Percentiles rank a stretch among this genome's conserved stretches.
Conservation (phyloP, 1,284 basidiomycete genomes). For the Trametes polyzona region DNA sequence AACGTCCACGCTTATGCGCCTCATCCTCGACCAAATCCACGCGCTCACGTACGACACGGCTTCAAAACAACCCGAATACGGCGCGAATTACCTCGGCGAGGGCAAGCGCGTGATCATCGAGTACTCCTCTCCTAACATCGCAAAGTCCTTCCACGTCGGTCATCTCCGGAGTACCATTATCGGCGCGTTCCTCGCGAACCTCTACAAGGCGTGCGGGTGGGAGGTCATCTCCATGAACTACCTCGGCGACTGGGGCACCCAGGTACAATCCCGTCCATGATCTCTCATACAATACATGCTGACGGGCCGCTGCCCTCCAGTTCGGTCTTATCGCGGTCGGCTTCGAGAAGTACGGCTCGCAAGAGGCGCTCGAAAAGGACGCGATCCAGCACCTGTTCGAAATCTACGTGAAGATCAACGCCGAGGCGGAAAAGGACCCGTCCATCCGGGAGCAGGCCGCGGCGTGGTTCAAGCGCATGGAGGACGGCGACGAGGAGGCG, state of each 20-base stretch:
- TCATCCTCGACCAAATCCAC: constrained; percentile 85
- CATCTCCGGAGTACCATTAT: constrained; percentile 98
- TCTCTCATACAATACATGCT: not conserved
- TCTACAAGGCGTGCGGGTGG: constrained; percentile 95
- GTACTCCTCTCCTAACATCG: constrained; percentile 97
- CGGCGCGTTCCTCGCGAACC: constrained; percentile 90
- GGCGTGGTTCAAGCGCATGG: constrained; percentile 95
- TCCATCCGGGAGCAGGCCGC: constrained; percentile 85
- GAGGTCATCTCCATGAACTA: constrained; percentile 93
- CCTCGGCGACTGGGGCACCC: constrained; percentile 93
- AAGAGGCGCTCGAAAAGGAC: constrained; percentile 83
- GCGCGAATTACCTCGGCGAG: constrained; percentile 72
- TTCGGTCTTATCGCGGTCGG: constrained; percentile 92
- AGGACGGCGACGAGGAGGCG: constrained; percentile 87
- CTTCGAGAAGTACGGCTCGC: constrained; percentile 90
- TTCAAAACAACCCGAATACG: constrained; percentile 66
- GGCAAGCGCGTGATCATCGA: constrained; percentile 86
- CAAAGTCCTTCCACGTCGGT: constrained; percentile 98
- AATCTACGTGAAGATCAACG: constrained; percentile 94
- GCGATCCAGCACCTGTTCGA: constrained; percentile 96
- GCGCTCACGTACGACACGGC: constrained; percentile 65
- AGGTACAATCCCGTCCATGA: constrained; percentile 51
- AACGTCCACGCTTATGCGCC: constrained; percentile 71
- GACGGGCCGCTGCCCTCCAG: constrained; percentile 36
- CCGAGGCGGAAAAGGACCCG: constrained; percentile 76